Evolutionary conservation across 1,139 yeast species (phyloP), one percentile per base, ranked within the genome.

Genomic region (Taphrina flavorubra): DNA sequence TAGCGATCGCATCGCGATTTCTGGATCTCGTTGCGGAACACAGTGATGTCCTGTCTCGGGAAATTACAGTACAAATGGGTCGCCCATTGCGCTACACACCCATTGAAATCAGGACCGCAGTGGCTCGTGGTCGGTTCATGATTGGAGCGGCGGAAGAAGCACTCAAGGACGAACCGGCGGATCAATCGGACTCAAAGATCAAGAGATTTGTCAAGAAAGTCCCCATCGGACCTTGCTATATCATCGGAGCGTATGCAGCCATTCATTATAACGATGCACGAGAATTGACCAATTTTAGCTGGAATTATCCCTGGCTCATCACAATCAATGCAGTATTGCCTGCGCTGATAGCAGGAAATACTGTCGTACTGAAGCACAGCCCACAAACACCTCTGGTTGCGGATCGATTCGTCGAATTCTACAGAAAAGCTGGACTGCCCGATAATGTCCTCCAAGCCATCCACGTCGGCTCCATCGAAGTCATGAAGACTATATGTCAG

Each of bases 281-380:
- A 39, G 25, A 14, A 8, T 55, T 46, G 55, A 46, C 37, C 6
- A 25, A 25, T 4, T 25, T 6, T 49, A 60, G 56, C 6, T 90
- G 96, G 95, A 89, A 89, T 79, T 89, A 89, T 82, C 96, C 96
- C 67, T 81, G 89, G 75, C 82, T 88, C 78, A 87, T 89, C 86
- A 83, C 88, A 79, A 82, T 90, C 55, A 89, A 94, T 90, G 89
- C 90, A 74, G 81, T 90, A 69, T 90, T 90, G 67, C 96, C 96
- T 13, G 92, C 94, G 60, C 81, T 90, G 73, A 88, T 91, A 63
- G 87, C 92, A 59, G 96, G 95, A 78, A 89, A 89, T 79, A 86
- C 95, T 51, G 86, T 88, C 71, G 89, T 90, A 56, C 81, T 90
- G 78, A 90, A 90, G 78, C 87, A 95, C 16, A 89, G 95, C 62